Conservation (phyloP, 2,329 filamentous ascomycete species). For the Pseudonectria foliicola region DNA sequence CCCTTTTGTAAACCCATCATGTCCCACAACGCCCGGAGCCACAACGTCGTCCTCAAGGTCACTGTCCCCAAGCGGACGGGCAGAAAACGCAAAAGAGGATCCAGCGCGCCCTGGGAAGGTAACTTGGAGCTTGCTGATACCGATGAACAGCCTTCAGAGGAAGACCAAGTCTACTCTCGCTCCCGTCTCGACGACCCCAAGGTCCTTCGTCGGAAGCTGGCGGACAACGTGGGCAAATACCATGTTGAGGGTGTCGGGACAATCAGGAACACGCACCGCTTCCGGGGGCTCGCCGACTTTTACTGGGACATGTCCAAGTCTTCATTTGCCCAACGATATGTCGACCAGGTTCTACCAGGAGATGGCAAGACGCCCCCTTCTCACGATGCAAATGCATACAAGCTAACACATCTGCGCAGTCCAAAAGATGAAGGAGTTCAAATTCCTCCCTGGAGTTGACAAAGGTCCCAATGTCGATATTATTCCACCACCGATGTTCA, state of each 20-base stretch:
- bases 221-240: slow-evolving; percentile 64
- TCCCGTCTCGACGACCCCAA: slow-evolving; percentile 46
- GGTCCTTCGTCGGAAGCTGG: slow-evolving; percentile 54
- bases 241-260: slow-evolving; percentile 62
- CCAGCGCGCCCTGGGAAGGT: slow-evolving; percentile 55
- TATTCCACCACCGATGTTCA: slow-evolving; percentile 72
- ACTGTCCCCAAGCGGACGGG: slow-evolving; percentile 83
- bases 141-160: slow-evolving; percentile 5
- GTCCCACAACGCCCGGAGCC: slow-evolving; percentile 67
- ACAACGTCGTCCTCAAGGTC: slow-evolving; percentile 81
- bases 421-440: slow-evolving; percentile 52
- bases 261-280: slow-evolving; percentile 77
- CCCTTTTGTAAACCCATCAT: slow-evolving; percentile 69
- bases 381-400: not conserved
- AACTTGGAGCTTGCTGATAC: slow-evolving; percentile 28
- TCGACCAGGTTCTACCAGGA: slow-evolving; percentile 63
- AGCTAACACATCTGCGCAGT: slow-evolving; percentile 28
- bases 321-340: slow-evolving; percentile 63
- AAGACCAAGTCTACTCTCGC: slow-evolving; percentile 32
- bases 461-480: slow-evolving; percentile 57
- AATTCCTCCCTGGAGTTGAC: slow-evolving; percentile 56
- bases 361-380: slow-evolving; percentile 45
- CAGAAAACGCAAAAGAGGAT: slow-evolving; percentile 76
- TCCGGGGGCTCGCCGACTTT: slow-evolving; percentile 81
- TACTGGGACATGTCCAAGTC: slow-evolving; percentile 67